These are phyloP conservation scores for Ganoderma meredithae DNA, from an alignment of 1,284 basidiomycete genomes.

Conservation along the genomic window DNA sequence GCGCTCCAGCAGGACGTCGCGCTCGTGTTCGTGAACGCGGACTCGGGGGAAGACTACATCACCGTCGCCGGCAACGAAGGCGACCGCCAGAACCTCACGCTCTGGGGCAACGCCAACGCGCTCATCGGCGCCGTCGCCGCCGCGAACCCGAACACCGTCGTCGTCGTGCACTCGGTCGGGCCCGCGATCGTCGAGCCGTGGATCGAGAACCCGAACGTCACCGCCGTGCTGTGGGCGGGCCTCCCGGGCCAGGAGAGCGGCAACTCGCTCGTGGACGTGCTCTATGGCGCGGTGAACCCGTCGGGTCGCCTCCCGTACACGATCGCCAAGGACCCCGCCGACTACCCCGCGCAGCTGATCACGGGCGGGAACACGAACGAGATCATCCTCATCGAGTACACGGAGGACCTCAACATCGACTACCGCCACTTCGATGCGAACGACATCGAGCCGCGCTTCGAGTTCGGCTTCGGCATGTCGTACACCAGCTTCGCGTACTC, in stretches of 20 bases:
- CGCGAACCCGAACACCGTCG: slow-evolving; percentile 76
- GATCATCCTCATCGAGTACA: slow-evolving; percentile 66
- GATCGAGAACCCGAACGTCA: slow-evolving; percentile 83
- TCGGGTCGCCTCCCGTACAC: slow-evolving; percentile 84
- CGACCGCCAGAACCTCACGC: slow-evolving; percentile 84
- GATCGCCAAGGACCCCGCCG: slow-evolving; percentile 70
- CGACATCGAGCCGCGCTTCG: slow-evolving; percentile 68
- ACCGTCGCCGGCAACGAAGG: slow-evolving; percentile 44
- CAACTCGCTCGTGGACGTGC: slow-evolving; percentile 76
- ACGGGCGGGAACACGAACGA: slow-evolving; percentile 48
- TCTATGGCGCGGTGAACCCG: slow-evolving; percentile 78
- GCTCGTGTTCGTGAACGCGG: slow-evolving; percentile 76
- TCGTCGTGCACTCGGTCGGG: slow-evolving; percentile 82
- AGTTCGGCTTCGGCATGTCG: slow-evolving; percentile 87
- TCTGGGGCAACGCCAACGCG: slow-evolving; percentile 38
- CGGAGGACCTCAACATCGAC: slow-evolving; percentile 77
- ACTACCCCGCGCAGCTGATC: slow-evolving; percentile 73
- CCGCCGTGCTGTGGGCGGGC: slow-evolving; percentile 74
- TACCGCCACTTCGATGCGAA: slow-evolving; percentile 79
- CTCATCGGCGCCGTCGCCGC: slow-evolving; percentile 13
- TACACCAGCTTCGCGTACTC: slow-evolving; percentile 84
- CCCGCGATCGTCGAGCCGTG: slow-evolving; percentile 78
- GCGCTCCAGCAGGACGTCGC: slow-evolving; percentile 66
- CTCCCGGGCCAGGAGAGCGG: slow-evolving; percentile 81
- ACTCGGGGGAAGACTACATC: slow-evolving; percentile 62